These are phyloP conservation scores for Pyrenopolyporus hunteri DNA, from an alignment of 495 filamentous ascomycete genomes.

Conservation along the genomic window DNA sequence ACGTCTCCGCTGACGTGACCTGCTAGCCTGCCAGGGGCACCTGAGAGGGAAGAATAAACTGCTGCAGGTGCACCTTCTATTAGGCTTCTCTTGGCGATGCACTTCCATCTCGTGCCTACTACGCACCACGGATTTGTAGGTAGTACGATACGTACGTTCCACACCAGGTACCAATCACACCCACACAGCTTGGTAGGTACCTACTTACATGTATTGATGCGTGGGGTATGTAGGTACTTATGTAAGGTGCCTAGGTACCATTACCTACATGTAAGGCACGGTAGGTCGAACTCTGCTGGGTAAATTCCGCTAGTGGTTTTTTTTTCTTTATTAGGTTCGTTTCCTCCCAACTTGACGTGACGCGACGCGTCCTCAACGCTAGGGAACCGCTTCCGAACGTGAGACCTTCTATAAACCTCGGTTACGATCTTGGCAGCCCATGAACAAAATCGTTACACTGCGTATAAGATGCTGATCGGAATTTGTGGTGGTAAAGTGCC, in stretches of 20 bases:
- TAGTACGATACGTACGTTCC: too few relatives aligned
- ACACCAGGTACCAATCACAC: too few relatives aligned
- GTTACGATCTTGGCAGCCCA: neutral
- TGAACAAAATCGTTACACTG: neutral
- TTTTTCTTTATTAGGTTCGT: too few relatives aligned
- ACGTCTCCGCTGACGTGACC: slow-evolving; percentile 33
- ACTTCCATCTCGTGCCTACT: neutral
- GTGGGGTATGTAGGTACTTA: too few relatives aligned
- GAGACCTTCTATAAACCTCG: neutral
- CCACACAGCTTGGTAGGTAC: neutral
- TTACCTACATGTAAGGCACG: neutral
- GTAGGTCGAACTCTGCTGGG: neutral
- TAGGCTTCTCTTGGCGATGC: slow-evolving; percentile 23
- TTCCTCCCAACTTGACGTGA: neutral
- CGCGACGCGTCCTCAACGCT: slow-evolving; percentile 14
- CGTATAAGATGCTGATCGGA: slow-evolving; percentile 82
- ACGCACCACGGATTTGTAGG: neutral
- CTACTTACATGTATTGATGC: too few relatives aligned
- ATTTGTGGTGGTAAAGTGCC: slow-evolving; percentile 78
- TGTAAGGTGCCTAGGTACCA: too few relatives aligned
- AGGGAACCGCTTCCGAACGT: too few relatives aligned
- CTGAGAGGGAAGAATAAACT: slow-evolving; percentile 26
- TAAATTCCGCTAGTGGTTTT: slow-evolving; percentile 17
- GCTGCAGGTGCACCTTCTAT: slow-evolving; percentile 30
- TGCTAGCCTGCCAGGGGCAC: slow-evolving; percentile 23